phyloP scores from a whole-genome alignment of 768 basidiomycete genomes.

The Phylloporus sp. region DNA sequence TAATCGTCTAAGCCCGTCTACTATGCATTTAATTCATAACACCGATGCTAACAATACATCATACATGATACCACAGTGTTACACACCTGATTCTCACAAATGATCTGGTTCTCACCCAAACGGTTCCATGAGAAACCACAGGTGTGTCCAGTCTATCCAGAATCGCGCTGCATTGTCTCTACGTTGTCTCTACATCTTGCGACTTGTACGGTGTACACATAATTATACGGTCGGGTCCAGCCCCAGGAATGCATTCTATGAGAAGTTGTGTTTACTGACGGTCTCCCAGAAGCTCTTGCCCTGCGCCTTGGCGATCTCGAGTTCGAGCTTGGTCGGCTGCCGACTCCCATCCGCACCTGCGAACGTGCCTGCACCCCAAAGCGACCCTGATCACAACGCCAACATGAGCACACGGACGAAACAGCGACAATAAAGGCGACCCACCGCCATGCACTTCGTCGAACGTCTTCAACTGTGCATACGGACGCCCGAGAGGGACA shows the following conservation, averaged over 20 bases:
- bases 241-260: not conserved
- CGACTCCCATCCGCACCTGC: conserved; percentile 46
- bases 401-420: not conserved
- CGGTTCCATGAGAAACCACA: too few species aligned
- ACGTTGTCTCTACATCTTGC: too few species aligned
- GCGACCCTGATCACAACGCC: conserved; percentile 45
- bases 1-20: too few species aligned
- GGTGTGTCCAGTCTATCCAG: too few species aligned
- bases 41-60: too few species aligned
- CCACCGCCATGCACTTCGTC: conserved; percentile 56
- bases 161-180: not conserved
- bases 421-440: not conserved
- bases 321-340: conserved; percentile 47
- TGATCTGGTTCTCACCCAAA: too few species aligned
- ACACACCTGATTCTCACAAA: too few species aligned
- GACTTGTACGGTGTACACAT: not conserved
- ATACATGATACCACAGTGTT: too few species aligned
- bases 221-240: not conserved
- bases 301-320: conserved; percentile 48
- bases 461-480: conserved; percentile 41
- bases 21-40: too few species aligned
- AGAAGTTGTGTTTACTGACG: conserved; percentile 38
- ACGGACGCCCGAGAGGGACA: conserved; percentile 62
- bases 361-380: conserved; percentile 74
- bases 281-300: conserved; percentile 50